Conservation (phyloP, 805 yeast genomes). For the Yamadazyma akitaensis region DNA sequence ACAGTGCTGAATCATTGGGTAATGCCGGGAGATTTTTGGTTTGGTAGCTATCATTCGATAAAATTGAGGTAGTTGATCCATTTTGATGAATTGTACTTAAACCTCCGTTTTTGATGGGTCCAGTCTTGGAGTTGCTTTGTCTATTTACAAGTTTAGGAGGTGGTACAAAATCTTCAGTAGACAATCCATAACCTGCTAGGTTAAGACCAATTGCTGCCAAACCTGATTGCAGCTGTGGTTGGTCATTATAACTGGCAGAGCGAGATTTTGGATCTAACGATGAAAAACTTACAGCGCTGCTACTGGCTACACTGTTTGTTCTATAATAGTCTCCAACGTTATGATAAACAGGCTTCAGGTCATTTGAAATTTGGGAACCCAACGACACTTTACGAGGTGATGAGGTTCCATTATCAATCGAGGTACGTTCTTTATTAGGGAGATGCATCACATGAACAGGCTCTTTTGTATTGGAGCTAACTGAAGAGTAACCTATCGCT, state of each 20-base stretch:
- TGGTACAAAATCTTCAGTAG: conserved; percentile 23
- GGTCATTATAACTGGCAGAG: conserved; percentile 3
- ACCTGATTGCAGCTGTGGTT: conserved; percentile 6
- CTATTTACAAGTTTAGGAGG: conserved; percentile 17
- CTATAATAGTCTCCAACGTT: conserved; percentile 6
- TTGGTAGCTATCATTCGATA: neutral
- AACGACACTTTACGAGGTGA: conserved; percentile 8
- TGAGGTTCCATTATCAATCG: neutral
- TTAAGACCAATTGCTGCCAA: conserved; percentile 24
- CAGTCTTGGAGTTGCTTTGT: neutral
- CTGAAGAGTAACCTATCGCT: conserved; percentile 35
- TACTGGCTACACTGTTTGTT: conserved; percentile 11
- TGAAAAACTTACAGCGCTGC: conserved; percentile 10
- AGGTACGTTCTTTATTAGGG: conserved; percentile 15
- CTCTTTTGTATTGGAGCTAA: conserved; percentile 20
- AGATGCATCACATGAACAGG: conserved; percentile 30
- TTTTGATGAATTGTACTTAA: conserved; percentile 5
- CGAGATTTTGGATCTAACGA: conserved; percentile 14
- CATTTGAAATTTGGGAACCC: conserved; percentile 9
- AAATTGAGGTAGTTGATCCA: neutral
- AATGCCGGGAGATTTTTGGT: conserved; percentile 2
- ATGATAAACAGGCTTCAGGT: neutral
- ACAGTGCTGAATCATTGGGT: neutral
- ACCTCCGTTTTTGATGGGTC: neutral
- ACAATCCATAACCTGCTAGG: conserved; percentile 28